phyloP scores from a whole-genome alignment of 306 rosid genomes.

The Medicago arabica region DNA sequence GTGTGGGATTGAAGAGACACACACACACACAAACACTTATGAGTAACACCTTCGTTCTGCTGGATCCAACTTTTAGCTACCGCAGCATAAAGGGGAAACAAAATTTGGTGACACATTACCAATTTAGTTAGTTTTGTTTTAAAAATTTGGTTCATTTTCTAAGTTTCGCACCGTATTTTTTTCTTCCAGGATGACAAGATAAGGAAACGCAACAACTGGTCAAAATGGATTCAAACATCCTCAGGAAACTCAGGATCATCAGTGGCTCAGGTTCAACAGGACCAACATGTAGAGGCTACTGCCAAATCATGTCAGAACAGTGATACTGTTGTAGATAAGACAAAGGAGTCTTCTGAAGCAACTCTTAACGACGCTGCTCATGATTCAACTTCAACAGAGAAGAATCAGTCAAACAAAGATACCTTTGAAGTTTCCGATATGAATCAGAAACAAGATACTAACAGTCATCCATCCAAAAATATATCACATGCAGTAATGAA shows the following conservation, averaged over 20 bases:
- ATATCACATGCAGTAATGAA: slow-evolving; percentile 37
- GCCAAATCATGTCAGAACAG: slow-evolving; percentile 40
- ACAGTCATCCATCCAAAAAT: slow-evolving; percentile 42
- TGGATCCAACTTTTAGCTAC: slow-evolving; percentile 15
- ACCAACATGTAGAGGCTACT: slow-evolving; percentile 46
- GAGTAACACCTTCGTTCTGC: not conserved
- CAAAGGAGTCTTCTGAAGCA: slow-evolving; percentile 44
- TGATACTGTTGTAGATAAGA: slow-evolving; percentile 48
- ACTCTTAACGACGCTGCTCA: slow-evolving; percentile 46
- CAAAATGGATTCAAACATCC: slow-evolving; percentile 71
- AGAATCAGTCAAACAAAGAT: slow-evolving; percentile 45
- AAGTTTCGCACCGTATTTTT: slow-evolving; percentile 28
- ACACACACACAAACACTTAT: too few species aligned
- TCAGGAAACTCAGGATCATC: slow-evolving; percentile 54
- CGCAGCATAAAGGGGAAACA: slow-evolving; percentile 16
- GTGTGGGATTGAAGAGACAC: too few species aligned
- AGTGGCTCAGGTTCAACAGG: slow-evolving; percentile 43
- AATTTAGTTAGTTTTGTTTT: not conserved
- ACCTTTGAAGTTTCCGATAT: slow-evolving; percentile 32
- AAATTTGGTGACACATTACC: slow-evolving; percentile 18
- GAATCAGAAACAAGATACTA: slow-evolving; percentile 38
- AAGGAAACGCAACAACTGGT: slow-evolving; percentile 76
- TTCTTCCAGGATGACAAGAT: slow-evolving; percentile 72
- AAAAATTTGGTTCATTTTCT: slow-evolving; percentile 24
- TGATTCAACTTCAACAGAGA: slow-evolving; percentile 36